Evolutionary conservation across 2,329 filamentous ascomycete species (phyloP), one percentile per base, ranked within the genome.

Genomic region (Helminthosporium solani): DNA sequence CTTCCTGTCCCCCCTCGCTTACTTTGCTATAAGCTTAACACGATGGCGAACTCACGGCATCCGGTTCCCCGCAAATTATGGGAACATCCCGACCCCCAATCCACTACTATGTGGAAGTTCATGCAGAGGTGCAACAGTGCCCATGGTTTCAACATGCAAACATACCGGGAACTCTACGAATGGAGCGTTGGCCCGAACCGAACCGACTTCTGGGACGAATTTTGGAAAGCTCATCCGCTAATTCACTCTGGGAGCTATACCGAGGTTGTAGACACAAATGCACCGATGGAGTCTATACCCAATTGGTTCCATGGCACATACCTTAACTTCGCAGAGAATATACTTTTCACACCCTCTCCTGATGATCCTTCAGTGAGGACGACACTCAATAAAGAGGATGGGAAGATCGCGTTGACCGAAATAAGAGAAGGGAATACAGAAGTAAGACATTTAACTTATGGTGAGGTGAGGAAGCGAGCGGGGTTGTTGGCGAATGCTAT

Each of bases 271-370:
- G 87, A 95, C 61, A 84, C 88, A 58, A 75, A 73, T 0, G 76
- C 79, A 1, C 81, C 84, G 1, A 88, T 95, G 66, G 84, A 89
- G 49, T 74, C 76, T 14, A 77, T 92, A 4, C 89, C 89, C 0
- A 72, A 75, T 33, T 95, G 89, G 89, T 95, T 94, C 66, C 73
- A 82, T 1, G 89, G 89, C 23, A 77, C 90, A 1, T 71, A 75
- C 4, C 68, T 94, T 57, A 95, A 90, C 61, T 92, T 85, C 63
- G 85, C 88, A 4, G 88, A 95, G 71, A 95, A 94, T 63, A 70
- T 90, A 20, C 80, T 95, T 20, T 91, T 81, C 72, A 78, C 78
- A 1, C 64, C 66, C 2, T 63, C 70, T 2, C 60, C 70, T 0
- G 64, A 71, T n/a, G 61, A 75, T 8, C 66, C 73, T 0, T 76